These are phyloP conservation scores for Pleurotus pulmonarius DNA, from an alignment of 768 basidiomycete genomes.

Conservation along the genomic window DNA sequence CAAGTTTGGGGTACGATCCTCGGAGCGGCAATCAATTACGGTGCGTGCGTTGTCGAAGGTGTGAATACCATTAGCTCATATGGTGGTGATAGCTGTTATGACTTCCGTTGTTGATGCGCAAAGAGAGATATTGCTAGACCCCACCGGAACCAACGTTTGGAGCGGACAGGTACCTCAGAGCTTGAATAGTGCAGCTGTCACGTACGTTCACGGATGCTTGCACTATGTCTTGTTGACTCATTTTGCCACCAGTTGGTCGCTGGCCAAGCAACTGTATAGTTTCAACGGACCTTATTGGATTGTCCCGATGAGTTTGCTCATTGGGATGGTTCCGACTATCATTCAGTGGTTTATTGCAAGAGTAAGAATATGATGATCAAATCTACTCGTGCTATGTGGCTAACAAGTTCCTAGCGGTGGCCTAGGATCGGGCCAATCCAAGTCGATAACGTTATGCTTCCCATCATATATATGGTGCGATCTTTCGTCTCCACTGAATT, in stretches of 20 bases:
- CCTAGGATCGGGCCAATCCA: constrained; percentile 49
- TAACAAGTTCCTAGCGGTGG: constrained; percentile 38
- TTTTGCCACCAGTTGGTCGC: constrained; percentile 39
- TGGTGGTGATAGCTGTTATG: constrained; percentile 45
- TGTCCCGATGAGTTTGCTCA: constrained; percentile 48
- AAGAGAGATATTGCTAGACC: constrained; percentile 47
- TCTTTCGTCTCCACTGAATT: not conserved
- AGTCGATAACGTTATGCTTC: constrained; percentile 48
- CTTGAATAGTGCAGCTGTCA: constrained; percentile 55
- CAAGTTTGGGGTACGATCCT: constrained; percentile 67
- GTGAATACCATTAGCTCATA: no score
- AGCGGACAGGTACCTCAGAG: constrained; percentile 46
- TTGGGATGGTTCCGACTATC: constrained; percentile 49
- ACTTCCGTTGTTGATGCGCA: constrained; percentile 48
- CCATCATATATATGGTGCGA: constrained; percentile 50
- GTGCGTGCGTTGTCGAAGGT: constrained; percentile 14
- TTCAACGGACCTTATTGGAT: constrained; percentile 52
- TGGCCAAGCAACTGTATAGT: constrained; percentile 56
- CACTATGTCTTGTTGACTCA: not conserved
- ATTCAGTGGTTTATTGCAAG: constrained; percentile 52
- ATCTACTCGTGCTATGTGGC: not conserved
- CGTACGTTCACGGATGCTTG: constrained; percentile 13
- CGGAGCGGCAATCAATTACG: constrained; percentile 37
- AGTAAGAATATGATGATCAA: constrained; percentile 23
- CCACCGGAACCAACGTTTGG: constrained; percentile 50